A percentile compares a stretch with the other conserved stretches of the same genome.
These are phyloP conservation scores for Medicago lupulina DNA, from an alignment of 306 rosid species.

Conservation along the genomic window DNA sequence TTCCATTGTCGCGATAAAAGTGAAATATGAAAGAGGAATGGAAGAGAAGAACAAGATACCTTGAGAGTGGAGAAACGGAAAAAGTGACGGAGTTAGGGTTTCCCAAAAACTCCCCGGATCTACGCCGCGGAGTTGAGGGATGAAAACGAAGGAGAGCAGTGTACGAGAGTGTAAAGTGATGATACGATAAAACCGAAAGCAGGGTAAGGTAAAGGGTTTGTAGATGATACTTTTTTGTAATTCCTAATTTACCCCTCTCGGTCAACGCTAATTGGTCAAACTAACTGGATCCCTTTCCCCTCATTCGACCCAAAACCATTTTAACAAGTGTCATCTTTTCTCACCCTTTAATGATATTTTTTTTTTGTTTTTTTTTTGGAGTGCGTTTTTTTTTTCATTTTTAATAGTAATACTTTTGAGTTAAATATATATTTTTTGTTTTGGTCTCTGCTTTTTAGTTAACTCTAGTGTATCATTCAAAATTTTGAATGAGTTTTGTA, in stretches of 20 bases:
- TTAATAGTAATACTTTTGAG: no score
- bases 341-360: neutral
- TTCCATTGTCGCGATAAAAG: neutral
- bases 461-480: no score
- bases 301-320: neutral
- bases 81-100: slow-evolving; percentile 46
- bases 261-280: slow-evolving; percentile 36
- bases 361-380: no score
- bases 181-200: neutral
- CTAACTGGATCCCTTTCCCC: neutral
- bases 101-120: slow-evolving; percentile 84
- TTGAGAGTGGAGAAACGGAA: neutral
- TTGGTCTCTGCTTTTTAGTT: no score
- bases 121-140: slow-evolving; percentile 70
- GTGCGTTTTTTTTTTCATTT: no score
- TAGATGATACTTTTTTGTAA: neutral
- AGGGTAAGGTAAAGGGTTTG: slow-evolving; percentile 37
- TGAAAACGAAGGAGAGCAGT: neutral
- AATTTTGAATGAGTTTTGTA: no score
- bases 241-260: slow-evolving; percentile 42
- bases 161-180: neutral
- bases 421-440: no score
- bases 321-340: neutral
- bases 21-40: neutral
- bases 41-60: slow-evolving; percentile 7